Conservation (phyloP, 2,329 filamentous ascomycete genomes). For the Arthrobotrys pseudoclavata region DNA sequence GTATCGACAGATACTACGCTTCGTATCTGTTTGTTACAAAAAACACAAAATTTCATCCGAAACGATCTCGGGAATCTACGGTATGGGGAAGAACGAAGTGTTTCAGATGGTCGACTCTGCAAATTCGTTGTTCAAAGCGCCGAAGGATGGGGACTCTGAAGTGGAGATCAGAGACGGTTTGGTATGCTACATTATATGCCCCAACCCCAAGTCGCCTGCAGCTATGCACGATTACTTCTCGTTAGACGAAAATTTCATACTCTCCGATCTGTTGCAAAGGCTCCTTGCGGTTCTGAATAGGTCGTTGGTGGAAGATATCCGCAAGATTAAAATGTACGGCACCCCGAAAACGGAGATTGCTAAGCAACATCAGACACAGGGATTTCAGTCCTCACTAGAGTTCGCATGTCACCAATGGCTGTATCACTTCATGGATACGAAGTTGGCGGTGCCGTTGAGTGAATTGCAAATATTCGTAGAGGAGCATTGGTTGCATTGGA, state of each 20-base stretch:
- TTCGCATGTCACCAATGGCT: background rate
- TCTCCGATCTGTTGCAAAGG: background rate
- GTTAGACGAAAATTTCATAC: background rate
- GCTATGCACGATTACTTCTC: background rate
- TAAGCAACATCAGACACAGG: background rate
- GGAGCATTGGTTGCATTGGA: slow-evolving; percentile 20
- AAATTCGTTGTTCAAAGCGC: background rate
- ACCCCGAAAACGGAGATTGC: background rate
- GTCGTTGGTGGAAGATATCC: slow-evolving; percentile 7
- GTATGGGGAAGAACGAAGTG: background rate
- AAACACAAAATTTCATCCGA: background rate
- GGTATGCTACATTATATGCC: background rate
- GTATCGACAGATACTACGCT: slow-evolving; percentile 1
- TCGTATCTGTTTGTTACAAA: background rate
- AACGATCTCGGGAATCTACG: slow-evolving; percentile 8
- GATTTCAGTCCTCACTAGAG: background rate
- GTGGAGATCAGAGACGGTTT: background rate
- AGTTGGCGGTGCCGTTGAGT: background rate
- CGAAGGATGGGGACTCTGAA: background rate
- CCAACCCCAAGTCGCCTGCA: background rate
- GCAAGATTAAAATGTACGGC: background rate
- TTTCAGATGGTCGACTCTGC: slow-evolving; percentile 2
- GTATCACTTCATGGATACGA: background rate
- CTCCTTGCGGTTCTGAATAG: background rate
- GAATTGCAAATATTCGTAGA: background rate